Evolutionary conservation across 257 asterid species (phyloP).

Genomic region (Echium plantagineum): DNA sequence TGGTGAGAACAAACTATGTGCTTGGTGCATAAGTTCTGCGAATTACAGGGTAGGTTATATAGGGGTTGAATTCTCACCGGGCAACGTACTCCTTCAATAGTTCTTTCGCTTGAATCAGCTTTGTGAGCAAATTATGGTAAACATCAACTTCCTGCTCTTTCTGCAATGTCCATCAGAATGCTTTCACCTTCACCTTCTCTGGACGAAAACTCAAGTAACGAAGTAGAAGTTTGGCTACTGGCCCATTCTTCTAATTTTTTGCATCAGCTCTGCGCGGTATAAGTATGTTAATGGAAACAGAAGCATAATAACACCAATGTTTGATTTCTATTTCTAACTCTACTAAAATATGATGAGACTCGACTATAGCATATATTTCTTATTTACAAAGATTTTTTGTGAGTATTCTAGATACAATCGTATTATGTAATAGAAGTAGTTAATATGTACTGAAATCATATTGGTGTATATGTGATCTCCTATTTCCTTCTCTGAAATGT

Average conservation of each 20-base stretch:
- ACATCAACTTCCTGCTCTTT: conserved; percentile 82
- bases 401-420: too few relatives aligned
- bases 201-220: conserved; percentile 68
- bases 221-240: conserved; percentile 44
- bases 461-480: too few relatives aligned
- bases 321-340: neutral
- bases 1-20: neutral
- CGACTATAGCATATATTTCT: too few relatives aligned
- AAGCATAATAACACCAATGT: neutral
- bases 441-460: too few relatives aligned
- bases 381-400: too few relatives aligned
- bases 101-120: conserved; percentile 98
- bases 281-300: neutral
- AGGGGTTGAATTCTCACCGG: conserved; percentile 32
- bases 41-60: neutral
- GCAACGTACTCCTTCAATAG: conserved; percentile 75
- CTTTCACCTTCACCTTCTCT: conserved; percentile 76
- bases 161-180: conserved; percentile 61
- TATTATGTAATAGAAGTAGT: too few relatives aligned
- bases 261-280: conserved; percentile 53
- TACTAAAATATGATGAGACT: too few relatives aligned
- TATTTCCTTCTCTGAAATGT: too few relatives aligned
- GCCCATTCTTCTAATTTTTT: conserved; percentile 94
- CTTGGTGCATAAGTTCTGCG: neutral
- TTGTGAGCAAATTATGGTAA: conserved; percentile 87